Conservation (phyloP, 2,329 filamentous ascomycete genomes). For the Monosporascus sp. region DNA sequence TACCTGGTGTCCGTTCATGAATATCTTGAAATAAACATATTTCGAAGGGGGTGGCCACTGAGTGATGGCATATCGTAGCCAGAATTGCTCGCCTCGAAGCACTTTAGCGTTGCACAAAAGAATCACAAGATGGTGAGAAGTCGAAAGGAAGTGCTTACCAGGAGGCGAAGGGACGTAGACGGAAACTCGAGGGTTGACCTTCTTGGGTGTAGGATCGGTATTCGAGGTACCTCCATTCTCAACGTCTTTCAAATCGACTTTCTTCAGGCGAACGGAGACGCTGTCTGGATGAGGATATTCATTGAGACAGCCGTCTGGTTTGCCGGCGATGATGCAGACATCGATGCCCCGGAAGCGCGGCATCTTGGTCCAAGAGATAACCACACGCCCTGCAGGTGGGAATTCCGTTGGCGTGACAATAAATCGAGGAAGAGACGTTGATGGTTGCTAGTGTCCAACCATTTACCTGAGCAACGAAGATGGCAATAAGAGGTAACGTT, state of each 20-base stretch:
- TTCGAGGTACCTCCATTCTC: constrained; percentile 4
- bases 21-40: constrained; percentile 50
- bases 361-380: constrained; percentile 28
- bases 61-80: constrained; percentile 41
- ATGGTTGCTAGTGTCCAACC: too few relatives aligned
- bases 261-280: constrained; percentile 34
- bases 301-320: constrained; percentile 33
- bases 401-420: too few relatives aligned
- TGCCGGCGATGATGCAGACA: constrained; percentile 35
- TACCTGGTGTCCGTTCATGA: constrained; percentile 48
- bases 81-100: constrained; percentile 44
- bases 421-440: too few relatives aligned
- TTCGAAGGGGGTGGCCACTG: constrained; percentile 26
- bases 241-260: constrained; percentile 4
- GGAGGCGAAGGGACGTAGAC: constrained; percentile 53
- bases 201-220: constrained; percentile 23
- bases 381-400: background rate
- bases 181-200: constrained; percentile 38
- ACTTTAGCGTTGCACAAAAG: background rate
- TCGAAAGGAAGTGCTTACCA: constrained; percentile 30
- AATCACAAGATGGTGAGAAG: background rate
- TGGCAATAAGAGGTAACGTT: too few relatives aligned
- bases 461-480: too few relatives aligned
- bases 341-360: constrained; percentile 45
- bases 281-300: constrained; percentile 52